A percentile compares a stretch with the other conserved stretches of the same genome.
phyloP scores from a whole-genome alignment of 495 filamentous ascomycete species.

The Talaromyces thailandensis region DNA sequence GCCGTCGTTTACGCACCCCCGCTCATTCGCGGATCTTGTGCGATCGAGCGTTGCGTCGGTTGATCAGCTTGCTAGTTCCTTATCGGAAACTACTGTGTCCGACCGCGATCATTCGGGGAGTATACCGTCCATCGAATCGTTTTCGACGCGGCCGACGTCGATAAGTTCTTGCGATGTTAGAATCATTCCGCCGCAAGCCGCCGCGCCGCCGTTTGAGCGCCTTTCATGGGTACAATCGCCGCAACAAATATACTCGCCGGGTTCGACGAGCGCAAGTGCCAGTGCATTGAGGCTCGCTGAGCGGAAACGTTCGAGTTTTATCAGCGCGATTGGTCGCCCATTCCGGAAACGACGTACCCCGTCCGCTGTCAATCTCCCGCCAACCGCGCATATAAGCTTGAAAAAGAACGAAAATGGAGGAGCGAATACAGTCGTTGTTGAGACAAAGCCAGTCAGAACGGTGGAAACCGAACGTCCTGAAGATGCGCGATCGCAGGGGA shows the following conservation, averaged over 20 bases:
- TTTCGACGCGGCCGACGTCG: conserved; percentile 34
- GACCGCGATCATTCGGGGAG: conserved; percentile 24
- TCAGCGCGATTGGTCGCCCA: conserved; percentile 29
- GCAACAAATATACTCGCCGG: not conserved
- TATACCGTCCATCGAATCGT: conserved; percentile 31
- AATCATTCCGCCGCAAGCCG: conserved; percentile 10
- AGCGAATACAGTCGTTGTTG: conserved; percentile 22
- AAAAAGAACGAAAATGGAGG: conserved; percentile 16
- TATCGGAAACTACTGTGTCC: conserved; percentile 31
- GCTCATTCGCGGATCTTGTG: not conserved
- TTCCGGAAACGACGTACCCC: conserved; percentile 29
- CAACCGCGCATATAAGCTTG: conserved; percentile 20
- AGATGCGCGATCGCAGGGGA: not conserved
- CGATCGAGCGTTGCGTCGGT: conserved; percentile 2
- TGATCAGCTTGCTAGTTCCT: conserved; percentile 12
- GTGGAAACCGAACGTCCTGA: not conserved
- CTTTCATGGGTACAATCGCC: not conserved
- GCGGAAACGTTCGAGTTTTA: conserved; percentile 27
- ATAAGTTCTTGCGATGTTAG: conserved; percentile 32
- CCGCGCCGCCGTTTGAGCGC: not conserved
- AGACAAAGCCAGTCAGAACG: conserved; percentile 11
- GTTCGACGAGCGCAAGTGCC: not conserved
- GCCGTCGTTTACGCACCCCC: conserved; percentile 22
- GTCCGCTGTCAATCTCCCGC: conserved; percentile 21
- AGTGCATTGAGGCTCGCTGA: conserved; percentile 23